Base-by-base conservation (phyloP, 176 grass and related monocot genomes). In the Carex parvula region DNA sequence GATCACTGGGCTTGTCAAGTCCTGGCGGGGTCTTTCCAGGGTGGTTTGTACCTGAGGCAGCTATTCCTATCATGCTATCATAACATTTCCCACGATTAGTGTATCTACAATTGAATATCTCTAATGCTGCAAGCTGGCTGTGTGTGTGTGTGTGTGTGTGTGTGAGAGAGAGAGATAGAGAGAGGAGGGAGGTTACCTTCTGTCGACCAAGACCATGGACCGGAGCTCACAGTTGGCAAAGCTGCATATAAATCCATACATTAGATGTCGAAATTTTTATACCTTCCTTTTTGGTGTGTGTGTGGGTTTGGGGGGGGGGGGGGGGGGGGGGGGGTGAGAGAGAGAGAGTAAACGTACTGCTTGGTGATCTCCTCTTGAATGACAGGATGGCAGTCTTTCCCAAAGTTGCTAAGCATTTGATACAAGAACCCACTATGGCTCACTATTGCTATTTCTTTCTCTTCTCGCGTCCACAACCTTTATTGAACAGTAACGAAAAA, bases 401-500 rank as follows among this genome's bases (percentile, higher is more conserved):
- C 88, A 22, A 90, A 98, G 80, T 11, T 86, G 78, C 71, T 91
- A 0, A 98, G 88, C 62, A 89, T 98, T 54, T 90, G 89, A 55
- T 18, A 74, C 61, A 98, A 90, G 74, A 98, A 93, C 33, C 88
- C 91, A 17, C 93, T 95, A 65, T 98, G 96, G 18, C 78, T 95
- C 61, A 95, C 88, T 16, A 98, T 77, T 84, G 89, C 92, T 86
- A 95, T 95, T 87, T 95, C 93, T 37, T 83, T 93, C 80, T 98
- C 96, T 79, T 95, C 83, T 37, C 96, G 88, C 80, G 91, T 95
- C 93, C 93, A 95, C 83, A 98, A 90, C 96, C 96, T 98, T 67
- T 29, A 63, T 82, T 82, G 20, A 82, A 85, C 65, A 89, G 86
- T 60, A n/a, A 74, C 60, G 81, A 77, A 30, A 0, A n/a, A 74